Evolutionary conservation across 1,139 yeast genomes (phyloP).

Genomic region (Geotrichum phurueaensis): DNA sequence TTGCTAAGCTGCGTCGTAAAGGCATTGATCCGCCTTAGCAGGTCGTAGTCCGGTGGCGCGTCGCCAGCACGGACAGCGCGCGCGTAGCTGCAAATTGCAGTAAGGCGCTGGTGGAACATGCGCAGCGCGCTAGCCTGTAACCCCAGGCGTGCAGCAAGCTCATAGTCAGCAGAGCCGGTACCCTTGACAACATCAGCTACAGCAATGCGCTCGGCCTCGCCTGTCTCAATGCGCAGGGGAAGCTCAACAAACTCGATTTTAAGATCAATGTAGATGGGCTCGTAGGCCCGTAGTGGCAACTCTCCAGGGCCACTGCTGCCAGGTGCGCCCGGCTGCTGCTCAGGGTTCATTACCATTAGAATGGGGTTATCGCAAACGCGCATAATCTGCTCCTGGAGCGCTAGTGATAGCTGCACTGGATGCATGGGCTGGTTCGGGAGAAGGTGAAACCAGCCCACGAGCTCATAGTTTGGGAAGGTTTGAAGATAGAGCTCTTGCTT

Average conservation of each 20-base stretch:
- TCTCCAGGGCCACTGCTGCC: conserved; percentile 16
- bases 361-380: conserved; percentile 23
- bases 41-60: conserved; percentile 23
- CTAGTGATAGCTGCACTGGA: conserved; percentile 22
- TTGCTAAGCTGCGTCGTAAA: conserved; percentile 23
- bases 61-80: conserved; percentile 21
- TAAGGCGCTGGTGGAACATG: conserved; percentile 30
- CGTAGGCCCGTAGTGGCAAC: conserved; percentile 32
- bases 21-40: conserved; percentile 28
- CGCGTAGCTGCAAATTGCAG: conserved; percentile 26
- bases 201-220: conserved; percentile 36
- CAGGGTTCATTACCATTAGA: conserved; percentile 15
- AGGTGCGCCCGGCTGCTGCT: conserved; percentile 8
- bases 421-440: conserved; percentile 18
- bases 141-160: conserved; percentile 25
- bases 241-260: conserved; percentile 25
- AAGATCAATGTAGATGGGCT: conserved; percentile 26
- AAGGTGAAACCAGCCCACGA: conserved; percentile 34
- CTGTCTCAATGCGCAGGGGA: conserved; percentile 30
- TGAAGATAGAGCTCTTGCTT: conserved; percentile 29
- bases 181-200: conserved; percentile 33
- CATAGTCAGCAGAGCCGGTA: conserved; percentile 14
- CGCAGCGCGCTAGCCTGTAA: conserved; percentile 32
- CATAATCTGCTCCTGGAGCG: conserved; percentile 24
- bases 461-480: conserved; percentile 33